A percentile compares a stretch with the other conserved stretches of the same genome.
These are phyloP conservation scores for Trypanosoma cruzi DNA, from an alignment of 208 protist genomes.

Conservation along the genomic window DNA sequence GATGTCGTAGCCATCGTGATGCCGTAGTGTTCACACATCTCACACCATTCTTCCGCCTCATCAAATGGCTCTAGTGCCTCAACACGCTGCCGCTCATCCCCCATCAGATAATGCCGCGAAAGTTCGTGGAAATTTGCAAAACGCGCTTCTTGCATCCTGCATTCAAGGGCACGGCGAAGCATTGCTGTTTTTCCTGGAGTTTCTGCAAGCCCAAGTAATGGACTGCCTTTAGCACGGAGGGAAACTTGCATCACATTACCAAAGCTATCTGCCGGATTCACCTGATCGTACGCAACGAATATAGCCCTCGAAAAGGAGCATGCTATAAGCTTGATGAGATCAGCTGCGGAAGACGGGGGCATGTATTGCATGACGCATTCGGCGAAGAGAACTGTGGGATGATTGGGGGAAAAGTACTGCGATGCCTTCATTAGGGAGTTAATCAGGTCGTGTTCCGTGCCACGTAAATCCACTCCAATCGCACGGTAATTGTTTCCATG, in stretches of 20 bases:
- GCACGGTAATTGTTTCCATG: conserved; percentile 50
- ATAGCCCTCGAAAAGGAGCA: conserved; percentile 52
- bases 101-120: conserved; percentile 52
- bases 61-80: conserved; percentile 85
- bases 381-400: conserved; percentile 86
- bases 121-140: conserved; percentile 88
- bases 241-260: conserved; percentile 74
- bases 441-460: conserved; percentile 39
- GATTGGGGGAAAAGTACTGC: conserved; percentile 35
- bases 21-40: conserved; percentile 94
- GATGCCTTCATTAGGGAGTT: conserved; percentile 25
- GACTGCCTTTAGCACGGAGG: conserved; percentile 69
- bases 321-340: conserved; percentile 58
- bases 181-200: conserved; percentile 44
- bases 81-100: conserved; percentile 53
- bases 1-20: conserved; percentile 70
- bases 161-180: conserved; percentile 44
- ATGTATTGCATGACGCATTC: conserved; percentile 95
- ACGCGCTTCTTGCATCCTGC: conserved; percentile 54
- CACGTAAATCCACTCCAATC: conserved; percentile 79
- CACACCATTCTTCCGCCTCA: conserved; percentile 87
- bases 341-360: conserved; percentile 47
- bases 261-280: conserved; percentile 82
- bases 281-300: conserved; percentile 85
- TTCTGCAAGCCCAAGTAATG: conserved; percentile 66